phyloP scores from a whole-genome alignment of 176 grass and related monocot species.

The Metroxylon sagu region DNA sequence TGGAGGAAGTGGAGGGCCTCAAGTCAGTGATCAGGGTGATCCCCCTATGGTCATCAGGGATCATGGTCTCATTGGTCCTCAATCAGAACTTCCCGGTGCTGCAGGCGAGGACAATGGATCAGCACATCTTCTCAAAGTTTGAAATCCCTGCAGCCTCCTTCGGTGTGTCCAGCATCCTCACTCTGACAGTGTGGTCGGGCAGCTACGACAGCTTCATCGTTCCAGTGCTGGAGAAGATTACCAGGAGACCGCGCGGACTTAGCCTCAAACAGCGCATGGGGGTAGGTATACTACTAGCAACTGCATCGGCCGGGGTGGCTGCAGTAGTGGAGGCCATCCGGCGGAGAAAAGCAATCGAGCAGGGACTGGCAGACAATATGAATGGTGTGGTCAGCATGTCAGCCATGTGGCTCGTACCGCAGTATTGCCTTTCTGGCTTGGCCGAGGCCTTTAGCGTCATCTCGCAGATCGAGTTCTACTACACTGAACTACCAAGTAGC shows the following conservation, averaged over 20 bases:
- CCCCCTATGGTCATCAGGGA: constrained; percentile 43
- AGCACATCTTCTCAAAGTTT: constrained; percentile 30
- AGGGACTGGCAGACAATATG: neutral
- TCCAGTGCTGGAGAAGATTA: constrained; percentile 31
- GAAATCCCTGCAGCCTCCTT: constrained; percentile 37
- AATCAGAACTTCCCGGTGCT: constrained; percentile 43
- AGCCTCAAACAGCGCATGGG: constrained; percentile 55
- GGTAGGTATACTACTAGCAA: constrained; percentile 26
- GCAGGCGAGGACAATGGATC: constrained; percentile 43
- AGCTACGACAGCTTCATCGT: constrained; percentile 47
- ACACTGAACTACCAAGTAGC: constrained; percentile 48
- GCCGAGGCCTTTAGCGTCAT: constrained; percentile 51
- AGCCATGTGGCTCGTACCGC: constrained; percentile 58
- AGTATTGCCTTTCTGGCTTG: constrained; percentile 41
- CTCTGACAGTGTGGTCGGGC: constrained; percentile 47
- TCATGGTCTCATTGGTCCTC: constrained; percentile 36
- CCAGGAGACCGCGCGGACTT: constrained; percentile 33
- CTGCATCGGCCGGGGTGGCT: constrained; percentile 10
- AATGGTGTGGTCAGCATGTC: constrained; percentile 7
- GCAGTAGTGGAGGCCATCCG: constrained; percentile 21
- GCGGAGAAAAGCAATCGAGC: constrained; percentile 17
- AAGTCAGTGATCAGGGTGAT: constrained; percentile 45
- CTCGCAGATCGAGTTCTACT: constrained; percentile 60
- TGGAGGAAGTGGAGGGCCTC: constrained; percentile 59
- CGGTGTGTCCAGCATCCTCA: constrained; percentile 31